Evolutionary conservation across 2,329 filamentous ascomycete species (phyloP), one percentile per base, ranked within the genome.

Genomic region (Ophiostoma novo-ulmi): DNA sequence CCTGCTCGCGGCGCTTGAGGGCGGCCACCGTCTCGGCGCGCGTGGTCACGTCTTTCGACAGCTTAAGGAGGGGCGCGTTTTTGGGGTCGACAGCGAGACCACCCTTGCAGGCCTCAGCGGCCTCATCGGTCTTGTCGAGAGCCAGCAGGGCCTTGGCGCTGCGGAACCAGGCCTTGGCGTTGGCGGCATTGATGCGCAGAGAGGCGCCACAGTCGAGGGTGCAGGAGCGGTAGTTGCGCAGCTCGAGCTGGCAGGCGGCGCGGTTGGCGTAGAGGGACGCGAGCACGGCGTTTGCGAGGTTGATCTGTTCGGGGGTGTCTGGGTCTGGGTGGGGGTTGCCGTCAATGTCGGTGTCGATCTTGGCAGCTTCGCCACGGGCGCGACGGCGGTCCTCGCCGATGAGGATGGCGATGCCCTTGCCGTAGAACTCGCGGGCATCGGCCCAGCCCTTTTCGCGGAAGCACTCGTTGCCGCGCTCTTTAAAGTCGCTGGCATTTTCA

Each of bases 91-190:
- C 79, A 1, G 84, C 82, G 2, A 97, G 83, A 0, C 94, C 95
- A 5, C 88, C 85, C 5, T 85, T 82, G 77, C 91, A 94, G 5
- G 92, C 89, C 78, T 97, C 93, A 74, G 89, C 85, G 2, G 95
- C 94, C 81, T 97, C 93, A 31, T 82, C 79, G 70, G 96, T 82
- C 76, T 92, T 92, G 78, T 91, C 90, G 20, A 97, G 87, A 0
- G 89, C 88, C 36, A 97, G 82, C 71, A 97, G 86, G 4, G 95
- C 94, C 72, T 85, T 84, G 2, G 91, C 87, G 70, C 91, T 93
- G 73, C 95, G 91, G 80, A 96, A 99, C 81, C 89, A 93, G 0
- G 95, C 94, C 82, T 99, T 99, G 76, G 96, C 79, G 79, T 97
- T 97, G 68, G 79, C 79, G 3, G 89, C 85, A 80, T 97, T 96